These are phyloP conservation scores for Tripterygium wilfordii DNA, from an alignment of 177 flowering plant genomes.

Conservation along the genomic window DNA sequence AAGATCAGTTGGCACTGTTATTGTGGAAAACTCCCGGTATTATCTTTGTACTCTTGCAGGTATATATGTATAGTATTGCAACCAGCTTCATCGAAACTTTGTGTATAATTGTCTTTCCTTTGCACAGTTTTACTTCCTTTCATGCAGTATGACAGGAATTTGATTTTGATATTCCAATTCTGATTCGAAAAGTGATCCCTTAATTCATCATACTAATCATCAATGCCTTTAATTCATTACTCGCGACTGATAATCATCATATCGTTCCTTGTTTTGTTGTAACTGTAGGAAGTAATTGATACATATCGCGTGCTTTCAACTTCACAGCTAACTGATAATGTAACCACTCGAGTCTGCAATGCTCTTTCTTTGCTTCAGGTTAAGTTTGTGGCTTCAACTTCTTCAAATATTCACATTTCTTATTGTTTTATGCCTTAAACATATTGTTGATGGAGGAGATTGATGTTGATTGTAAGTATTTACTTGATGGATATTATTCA, in stretches of 20 bases:
- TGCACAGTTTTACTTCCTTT: neutral
- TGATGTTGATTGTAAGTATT: too few species aligned
- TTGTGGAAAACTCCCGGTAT: constrained; percentile 23
- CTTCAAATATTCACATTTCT: neutral
- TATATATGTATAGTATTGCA: neutral
- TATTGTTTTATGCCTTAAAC: too few species aligned
- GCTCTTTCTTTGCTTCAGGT: constrained; percentile 23
- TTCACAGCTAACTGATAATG: constrained; percentile 3
- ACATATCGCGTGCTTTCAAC: constrained; percentile 5
- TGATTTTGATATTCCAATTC: neutral
- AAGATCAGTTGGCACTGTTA: constrained; percentile 11
- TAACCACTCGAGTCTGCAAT: constrained; percentile 10
- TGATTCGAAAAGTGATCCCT: neutral
- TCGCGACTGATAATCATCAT: neutral
- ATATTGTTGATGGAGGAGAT: too few species aligned
- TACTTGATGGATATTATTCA: too few species aligned
- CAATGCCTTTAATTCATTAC: too few species aligned
- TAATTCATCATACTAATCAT: too few species aligned
- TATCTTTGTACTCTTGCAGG: constrained; percentile 17
- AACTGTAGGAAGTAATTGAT: constrained; percentile 21
- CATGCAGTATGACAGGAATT: neutral
- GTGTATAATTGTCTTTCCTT: neutral
- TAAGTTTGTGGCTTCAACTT: neutral
- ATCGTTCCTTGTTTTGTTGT: neutral
- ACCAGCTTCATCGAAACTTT: neutral